These are phyloP conservation scores for Zymoseptoria ardabiliae DNA, from an alignment of 2,329 filamentous ascomycete species.

Conservation along the genomic window DNA sequence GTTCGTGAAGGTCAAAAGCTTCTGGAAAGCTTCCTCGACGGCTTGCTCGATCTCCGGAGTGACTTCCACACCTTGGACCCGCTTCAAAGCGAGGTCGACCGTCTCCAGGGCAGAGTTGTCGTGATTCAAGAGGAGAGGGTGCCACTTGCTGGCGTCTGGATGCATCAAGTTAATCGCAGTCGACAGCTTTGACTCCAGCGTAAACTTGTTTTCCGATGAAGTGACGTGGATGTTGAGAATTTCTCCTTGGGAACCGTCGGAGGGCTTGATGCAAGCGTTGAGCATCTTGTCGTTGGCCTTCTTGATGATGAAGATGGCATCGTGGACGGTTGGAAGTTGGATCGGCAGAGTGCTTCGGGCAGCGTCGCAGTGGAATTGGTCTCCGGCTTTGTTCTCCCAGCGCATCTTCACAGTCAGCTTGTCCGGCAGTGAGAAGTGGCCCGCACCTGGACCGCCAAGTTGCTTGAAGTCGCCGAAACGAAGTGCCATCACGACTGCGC, in stretches of 20 bases:
- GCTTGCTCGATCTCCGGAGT: neutral
- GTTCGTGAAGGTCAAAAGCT: conserved; percentile 8
- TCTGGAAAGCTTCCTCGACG: conserved; percentile 8
- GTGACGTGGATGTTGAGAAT: neutral
- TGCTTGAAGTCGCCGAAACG: conserved; percentile 6
- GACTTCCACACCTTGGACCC: neutral
- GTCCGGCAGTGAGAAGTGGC: conserved; percentile 30
- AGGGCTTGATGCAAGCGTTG: neutral
- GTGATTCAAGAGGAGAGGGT: conserved; percentile 12
- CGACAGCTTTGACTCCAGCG: conserved; percentile 6
- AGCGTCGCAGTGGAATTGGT: neutral
- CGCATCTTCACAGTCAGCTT: conserved; percentile 3
- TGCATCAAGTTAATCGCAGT: conserved; percentile 7
- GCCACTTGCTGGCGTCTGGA: conserved; percentile 10
- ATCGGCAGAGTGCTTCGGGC: neutral
- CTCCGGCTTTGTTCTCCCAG: neutral
- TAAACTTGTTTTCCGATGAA: neutral
- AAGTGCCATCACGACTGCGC: conserved; percentile 10
- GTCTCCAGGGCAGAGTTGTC: conserved; percentile 4
- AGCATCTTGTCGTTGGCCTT: neutral
- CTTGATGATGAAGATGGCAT: neutral
- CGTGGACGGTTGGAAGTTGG: neutral
- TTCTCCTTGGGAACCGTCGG: neutral
- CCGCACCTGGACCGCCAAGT: conserved; percentile 36
- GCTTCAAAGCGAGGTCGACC: conserved; percentile 10